Percentiles rank a stretch among this genome's conserved stretches.
These are phyloP conservation scores for Colletotrichum tanaceti DNA, from an alignment of 2,329 filamentous ascomycete genomes.

Conservation along the genomic window DNA sequence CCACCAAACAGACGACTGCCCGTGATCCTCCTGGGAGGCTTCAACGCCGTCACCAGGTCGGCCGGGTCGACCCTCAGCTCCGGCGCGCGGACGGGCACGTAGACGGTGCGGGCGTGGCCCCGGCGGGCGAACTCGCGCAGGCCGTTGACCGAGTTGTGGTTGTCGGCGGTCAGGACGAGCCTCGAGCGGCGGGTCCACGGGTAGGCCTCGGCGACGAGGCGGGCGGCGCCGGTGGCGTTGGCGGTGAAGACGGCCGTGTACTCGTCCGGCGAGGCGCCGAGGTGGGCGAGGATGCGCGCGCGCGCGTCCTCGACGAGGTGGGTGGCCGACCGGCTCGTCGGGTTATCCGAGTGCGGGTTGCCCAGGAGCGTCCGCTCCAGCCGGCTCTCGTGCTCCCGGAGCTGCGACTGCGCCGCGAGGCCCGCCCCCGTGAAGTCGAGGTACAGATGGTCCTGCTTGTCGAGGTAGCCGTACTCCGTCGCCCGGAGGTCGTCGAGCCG, in stretches of 20 bases:
- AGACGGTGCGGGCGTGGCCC: constrained; percentile 44
- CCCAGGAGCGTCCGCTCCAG: constrained; percentile 49
- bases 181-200: constrained; percentile 45
- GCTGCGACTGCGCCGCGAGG: constrained; percentile 50
- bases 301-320: constrained; percentile 49
- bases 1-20: no score
- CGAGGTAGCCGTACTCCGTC: constrained; percentile 52
- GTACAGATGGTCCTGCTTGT: constrained; percentile 53
- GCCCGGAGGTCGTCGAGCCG: constrained; percentile 48
- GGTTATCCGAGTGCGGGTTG: constrained; percentile 56
- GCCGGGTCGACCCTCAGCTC: constrained; percentile 48
- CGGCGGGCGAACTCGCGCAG: constrained; percentile 51
- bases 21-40: neutral
- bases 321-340: constrained; percentile 51
- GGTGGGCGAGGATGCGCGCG: constrained; percentile 47
- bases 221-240: constrained; percentile 54
- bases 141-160: constrained; percentile 57
- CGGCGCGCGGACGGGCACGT: constrained; percentile 46
- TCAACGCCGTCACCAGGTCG: constrained; percentile 45
- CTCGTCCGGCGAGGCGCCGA: constrained; percentile 52
- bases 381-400: constrained; percentile 48
- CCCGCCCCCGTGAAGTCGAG: constrained; percentile 56
- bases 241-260: constrained; percentile 56
- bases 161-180: constrained; percentile 54
- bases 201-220: constrained; percentile 55